Base-by-base conservation (phyloP, 1,284 basidiomycete genomes). In the Phenoliferia sp. region DNA sequence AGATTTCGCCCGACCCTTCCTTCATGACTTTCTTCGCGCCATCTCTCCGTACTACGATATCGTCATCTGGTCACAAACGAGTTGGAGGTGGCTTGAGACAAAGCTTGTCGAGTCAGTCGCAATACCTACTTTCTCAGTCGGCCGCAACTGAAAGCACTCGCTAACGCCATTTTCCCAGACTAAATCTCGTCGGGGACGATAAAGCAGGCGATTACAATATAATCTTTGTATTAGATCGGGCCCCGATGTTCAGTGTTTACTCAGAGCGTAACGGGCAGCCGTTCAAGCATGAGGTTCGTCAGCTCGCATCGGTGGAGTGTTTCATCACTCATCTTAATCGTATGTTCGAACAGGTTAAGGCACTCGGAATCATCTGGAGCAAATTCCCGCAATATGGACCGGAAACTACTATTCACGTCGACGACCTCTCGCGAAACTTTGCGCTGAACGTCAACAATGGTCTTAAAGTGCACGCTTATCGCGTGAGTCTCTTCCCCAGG, bases 41-140 rank as follows among this genome's bases (percentile, higher is more conserved):
- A 82, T 90, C 64, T 92, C 93, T 74, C 87, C 87, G 3, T 82
- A 87, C 76, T 93, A 93, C 77, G 90, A 94, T 74, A 90, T 93
- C 69, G 89, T 88, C 73, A 87, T 92, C 65, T 92, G 90, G 90
- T 88, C 76, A 36, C 77, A 79, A 64, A 94, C 92, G 0, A 88
- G 86, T 69, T 94, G 92, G 92, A 83, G 91, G 60, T 95, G 92
- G 92, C 83, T 95, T 33, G 93, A 96, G 79, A 86, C 87, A 35
- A 96, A 95, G 80, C 83, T 96, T 5, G 86, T 90, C 22, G 92
- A 95, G 78, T 44, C 12, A 12, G 39, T 44, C 39, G 12, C 22
- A 12, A 44, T 44, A 22, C 12, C 39, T 44, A 12, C 22, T 44
- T 44, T 22, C 39, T 12, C 39, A 22, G 39, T 12, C 39, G 39